Base-by-base conservation (phyloP, 805 yeast species). In the Cyberlindnera mycetangii region DNA sequence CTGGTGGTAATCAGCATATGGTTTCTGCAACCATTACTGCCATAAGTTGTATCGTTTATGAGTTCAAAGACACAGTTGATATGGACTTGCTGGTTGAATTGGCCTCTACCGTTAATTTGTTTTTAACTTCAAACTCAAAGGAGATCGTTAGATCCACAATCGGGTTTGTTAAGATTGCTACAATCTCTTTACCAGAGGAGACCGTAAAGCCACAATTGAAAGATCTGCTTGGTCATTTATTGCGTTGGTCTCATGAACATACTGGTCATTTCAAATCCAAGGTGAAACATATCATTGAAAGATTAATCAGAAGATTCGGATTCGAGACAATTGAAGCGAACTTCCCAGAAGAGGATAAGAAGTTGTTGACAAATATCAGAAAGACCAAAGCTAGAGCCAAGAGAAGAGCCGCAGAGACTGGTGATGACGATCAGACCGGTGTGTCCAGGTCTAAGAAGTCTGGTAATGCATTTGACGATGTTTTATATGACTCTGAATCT, bases 11-110 rank as follows among this genome's bases (percentile, higher is more conserved):
- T 24, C 92, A 95, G 28, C 96, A 92, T 68, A 92, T 92, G 97
- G 86, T 93, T 25, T 87, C 96, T 58, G 97, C 98, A n/a, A 81
- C 92, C 2, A 81, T 93, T 55, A 89, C 96, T 7, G 95, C 97
- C 0, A 71, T 92, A 43, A 83, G 96, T 36, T 83, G 97, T 60
- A 69, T 92, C 36, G 74, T 93, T 32, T 92, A 81, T 65, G 97
- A 93, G 66, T 95, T 87, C 68, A 83, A 83, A 56, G 78, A 78
- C 42, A 69, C 71, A 30, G 71, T 93, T 49, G 77, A 81, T 11
- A 56, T 69, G 20, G 83, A 79, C 12, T 70, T 82, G 41, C 68
- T 89, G 34, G 61, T 78, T 51, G 98, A 93, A 60, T 71, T 93
- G 34, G 78, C 88, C 19, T 81, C 89, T 10, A 89, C 97, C 2